Base-by-base conservation (phyloP, 1,284 basidiomycete genomes). In the Ustilago hordei region DNA sequence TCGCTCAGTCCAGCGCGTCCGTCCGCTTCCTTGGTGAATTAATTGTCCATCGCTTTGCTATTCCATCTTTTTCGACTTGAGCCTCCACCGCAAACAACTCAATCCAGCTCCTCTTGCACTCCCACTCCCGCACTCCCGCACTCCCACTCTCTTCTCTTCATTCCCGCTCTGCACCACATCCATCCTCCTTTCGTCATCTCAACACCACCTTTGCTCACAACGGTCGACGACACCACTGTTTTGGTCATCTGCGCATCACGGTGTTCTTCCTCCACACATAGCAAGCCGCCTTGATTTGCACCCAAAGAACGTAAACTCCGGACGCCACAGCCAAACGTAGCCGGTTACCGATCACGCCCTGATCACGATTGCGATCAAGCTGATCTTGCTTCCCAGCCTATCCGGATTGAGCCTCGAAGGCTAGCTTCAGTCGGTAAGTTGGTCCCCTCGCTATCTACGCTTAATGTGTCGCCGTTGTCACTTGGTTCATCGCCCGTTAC, bases 1-100 rank as follows among this genome's bases (percentile, higher is more conserved):
- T 62, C 64, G 64, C 60, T 66, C 64, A 57, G 60, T 60, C 60
- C 64, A 63, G 39, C 57, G 48, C 48, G 48, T 50, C 48, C 48
- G 48, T 50, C 23, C 23, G 23, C 23, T 28, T 3, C 23, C 23
- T 28, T 31, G 6, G 8, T 48, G 19, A 48, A 13, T 19, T 32
- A 43, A 17, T 60, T 59, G 63, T 65, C 63, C 47, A 53, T 65
- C 63, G 50, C 13, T 41, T 28, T 39, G 62, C 47, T 59, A 55
- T 55, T 70, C 36, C 67, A 64, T 47, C 61, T 31, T 48, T 52
- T 55, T 35, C 23, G 12, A 31, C 23, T 17, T 19, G 43, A 45
- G n/a, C 68, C 60, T 71, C 69, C 69, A 59, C 69, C 60, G 38
- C 43, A 39, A 28, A 55, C 41, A 55, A 28, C 23, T 28, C 23